These are phyloP conservation scores for Fomitopsis schrenkii DNA, from an alignment of 1,284 basidiomycete genomes.

Conservation along the genomic window DNA sequence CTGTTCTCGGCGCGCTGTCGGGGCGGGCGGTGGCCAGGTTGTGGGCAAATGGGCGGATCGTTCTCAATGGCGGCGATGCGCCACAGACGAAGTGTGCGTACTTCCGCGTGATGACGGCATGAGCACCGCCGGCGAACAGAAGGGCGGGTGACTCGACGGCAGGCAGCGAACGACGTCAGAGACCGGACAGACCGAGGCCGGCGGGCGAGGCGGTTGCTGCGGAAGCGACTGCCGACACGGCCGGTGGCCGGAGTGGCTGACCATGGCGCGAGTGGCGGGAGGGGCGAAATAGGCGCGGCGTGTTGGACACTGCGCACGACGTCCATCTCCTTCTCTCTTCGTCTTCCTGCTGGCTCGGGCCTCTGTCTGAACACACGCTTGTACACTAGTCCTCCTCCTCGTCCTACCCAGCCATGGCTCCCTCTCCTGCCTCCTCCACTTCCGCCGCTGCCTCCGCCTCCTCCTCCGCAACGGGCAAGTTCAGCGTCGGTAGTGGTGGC, in stretches of 20 bases:
- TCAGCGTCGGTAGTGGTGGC: conserved; percentile 26
- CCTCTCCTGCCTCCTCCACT: conserved; percentile 30
- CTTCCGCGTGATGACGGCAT: no score
- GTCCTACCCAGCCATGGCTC: conserved; percentile 25
- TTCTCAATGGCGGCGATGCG: no score
- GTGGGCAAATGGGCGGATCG: no score
- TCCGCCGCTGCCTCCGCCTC: conserved; percentile 31
- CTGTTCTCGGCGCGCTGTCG: no score
- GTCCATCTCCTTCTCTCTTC: background rate
- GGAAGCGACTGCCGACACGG: background rate
- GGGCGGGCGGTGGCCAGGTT: no score
- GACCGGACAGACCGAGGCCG: background rate
- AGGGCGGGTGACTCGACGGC: no score
- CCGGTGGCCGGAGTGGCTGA: background rate
- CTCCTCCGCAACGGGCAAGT: conserved; percentile 31
- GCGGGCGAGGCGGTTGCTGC: background rate
- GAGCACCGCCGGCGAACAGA: no score
- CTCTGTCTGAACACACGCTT: background rate
- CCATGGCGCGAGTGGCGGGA: background rate
- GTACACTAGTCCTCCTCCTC: background rate
- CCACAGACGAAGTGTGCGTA: no score
- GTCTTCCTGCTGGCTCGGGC: conserved; percentile 8
- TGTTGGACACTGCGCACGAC: background rate
- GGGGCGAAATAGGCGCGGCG: background rate
- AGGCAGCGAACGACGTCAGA: no score